Percentiles rank a stretch among this genome's conserved stretches.
phyloP scores from a whole-genome alignment of 805 yeast species.

The Wickerhamia fluorescens region DNA sequence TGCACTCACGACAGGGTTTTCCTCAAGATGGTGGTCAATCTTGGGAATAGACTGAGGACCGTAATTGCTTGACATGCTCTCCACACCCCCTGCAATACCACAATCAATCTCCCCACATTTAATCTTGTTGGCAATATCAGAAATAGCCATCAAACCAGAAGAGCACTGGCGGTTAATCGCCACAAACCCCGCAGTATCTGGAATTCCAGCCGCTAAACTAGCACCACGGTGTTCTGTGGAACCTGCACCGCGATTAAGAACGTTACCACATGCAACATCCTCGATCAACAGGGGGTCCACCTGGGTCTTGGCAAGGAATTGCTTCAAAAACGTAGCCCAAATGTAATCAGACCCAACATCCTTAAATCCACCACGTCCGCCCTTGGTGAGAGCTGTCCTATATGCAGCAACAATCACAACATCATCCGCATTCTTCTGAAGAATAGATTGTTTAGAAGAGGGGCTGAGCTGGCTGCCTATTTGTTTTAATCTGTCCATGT shows the following conservation, averaged over 20 bases:
- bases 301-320: constrained; percentile 48
- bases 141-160: constrained; percentile 85
- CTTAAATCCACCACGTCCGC: constrained; percentile 79
- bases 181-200: constrained; percentile 67
- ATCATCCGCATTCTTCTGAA: constrained; percentile 69
- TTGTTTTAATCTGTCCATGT: constrained; percentile 42
- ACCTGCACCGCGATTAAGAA: constrained; percentile 87
- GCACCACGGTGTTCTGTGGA: constrained; percentile 95
- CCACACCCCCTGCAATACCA: constrained; percentile 91
- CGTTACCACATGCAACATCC: constrained; percentile 88
- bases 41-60: constrained; percentile 71
- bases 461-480: constrained; percentile 38
- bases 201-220: constrained; percentile 83
- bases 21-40: constrained; percentile 27
- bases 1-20: constrained; percentile 40
- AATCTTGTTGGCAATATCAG: constrained; percentile 86
- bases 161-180: constrained; percentile 94
- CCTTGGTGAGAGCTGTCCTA: constrained; percentile 86
- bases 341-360: constrained; percentile 79
- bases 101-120: constrained; percentile 80
- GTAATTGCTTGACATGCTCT: constrained; percentile 86
- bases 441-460: constrained; percentile 33
- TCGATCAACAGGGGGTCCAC: constrained; percentile 53
- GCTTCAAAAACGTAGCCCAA: constrained; percentile 56
- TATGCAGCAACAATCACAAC: constrained; percentile 87